These are phyloP conservation scores for Metrosideros polymorpha DNA, from an alignment of 441 rosid species.

Conservation along the genomic window DNA sequence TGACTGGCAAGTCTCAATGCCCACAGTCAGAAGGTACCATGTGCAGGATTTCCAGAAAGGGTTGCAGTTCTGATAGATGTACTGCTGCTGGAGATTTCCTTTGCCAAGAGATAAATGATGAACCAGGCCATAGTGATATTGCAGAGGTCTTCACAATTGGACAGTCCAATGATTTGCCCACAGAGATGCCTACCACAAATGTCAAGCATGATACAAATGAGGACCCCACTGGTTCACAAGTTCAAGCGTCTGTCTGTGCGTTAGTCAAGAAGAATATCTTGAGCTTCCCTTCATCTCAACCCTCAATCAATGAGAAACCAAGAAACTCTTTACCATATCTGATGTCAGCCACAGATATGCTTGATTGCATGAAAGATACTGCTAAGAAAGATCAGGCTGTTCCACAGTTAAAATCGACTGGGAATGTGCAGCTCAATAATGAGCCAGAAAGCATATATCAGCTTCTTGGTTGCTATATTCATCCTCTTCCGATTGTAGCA, in stretches of 20 bases:
- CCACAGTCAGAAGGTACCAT: conserved; percentile 34
- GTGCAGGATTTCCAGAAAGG: conserved; percentile 24
- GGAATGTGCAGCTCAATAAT: conserved; percentile 25
- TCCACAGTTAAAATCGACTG: conserved; percentile 23
- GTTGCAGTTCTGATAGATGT: conserved; percentile 12
- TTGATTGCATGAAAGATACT: conserved; percentile 8
- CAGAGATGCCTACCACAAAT: conserved; percentile 7
- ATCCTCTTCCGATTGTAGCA: conserved; percentile 51
- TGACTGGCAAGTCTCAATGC: conserved; percentile 11
- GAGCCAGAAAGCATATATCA: conserved; percentile 36
- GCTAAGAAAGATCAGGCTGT: conserved; percentile 20
- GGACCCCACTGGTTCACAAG: conserved; percentile 7
- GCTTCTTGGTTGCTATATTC: conserved; percentile 73
- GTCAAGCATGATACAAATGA: conserved; percentile 8
- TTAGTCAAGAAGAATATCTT: conserved; percentile 16
- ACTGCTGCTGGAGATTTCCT: conserved; percentile 6
- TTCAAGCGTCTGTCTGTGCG: conserved; percentile 5
- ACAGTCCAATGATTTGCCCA: conserved; percentile 11
- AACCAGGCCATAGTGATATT: conserved; percentile 8
- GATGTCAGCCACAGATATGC: conserved; percentile 12
- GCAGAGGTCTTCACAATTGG: conserved; percentile 17
- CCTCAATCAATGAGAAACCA: conserved; percentile 11
- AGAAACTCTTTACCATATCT: conserved; percentile 13
- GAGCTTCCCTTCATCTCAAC: conserved; percentile 12
- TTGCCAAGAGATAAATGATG: conserved; percentile 13